Percentiles rank a stretch among this genome's conserved stretches.
Conservation (phyloP, 2,329 filamentous ascomycete species). For the Ustulina deusta region DNA sequence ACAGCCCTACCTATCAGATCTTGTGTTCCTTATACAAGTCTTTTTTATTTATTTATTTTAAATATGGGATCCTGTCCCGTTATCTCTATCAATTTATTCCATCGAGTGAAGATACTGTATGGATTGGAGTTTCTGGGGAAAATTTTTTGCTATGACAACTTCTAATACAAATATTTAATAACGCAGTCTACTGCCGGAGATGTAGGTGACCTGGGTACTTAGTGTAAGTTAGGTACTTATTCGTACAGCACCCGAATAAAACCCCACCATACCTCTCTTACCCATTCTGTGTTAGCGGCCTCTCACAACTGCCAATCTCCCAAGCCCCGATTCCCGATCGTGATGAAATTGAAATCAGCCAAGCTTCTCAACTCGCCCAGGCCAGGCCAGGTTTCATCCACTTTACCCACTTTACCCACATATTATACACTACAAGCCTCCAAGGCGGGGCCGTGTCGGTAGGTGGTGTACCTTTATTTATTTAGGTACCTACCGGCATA, state of each 20-base stretch:
- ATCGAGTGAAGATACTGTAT: too few relatives aligned
- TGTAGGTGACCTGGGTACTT: too few relatives aligned
- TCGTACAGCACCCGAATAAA: not conserved
- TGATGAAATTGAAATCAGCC: slow-evolving; percentile 32
- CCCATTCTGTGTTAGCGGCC: slow-evolving; percentile 15
- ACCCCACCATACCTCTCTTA: not conserved
- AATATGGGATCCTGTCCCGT: not conserved
- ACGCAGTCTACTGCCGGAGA: not conserved
- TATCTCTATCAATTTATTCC: too few relatives aligned
- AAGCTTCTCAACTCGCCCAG: slow-evolving; percentile 12
- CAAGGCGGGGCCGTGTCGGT: slow-evolving; percentile 14
- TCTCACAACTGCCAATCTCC: not conserved
- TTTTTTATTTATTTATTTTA: not conserved
- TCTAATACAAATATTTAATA: not conserved
- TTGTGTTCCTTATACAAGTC: not conserved
- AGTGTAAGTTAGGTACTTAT: not conserved
- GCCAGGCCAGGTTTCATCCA: slow-evolving; percentile 6
- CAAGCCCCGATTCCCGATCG: slow-evolving; percentile 27
- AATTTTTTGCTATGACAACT: too few relatives aligned
- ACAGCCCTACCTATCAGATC: not conserved
- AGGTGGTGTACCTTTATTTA: too few relatives aligned
- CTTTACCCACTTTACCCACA: slow-evolving; percentile 7
- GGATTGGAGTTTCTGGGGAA: too few relatives aligned
- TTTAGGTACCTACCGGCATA: too few relatives aligned
- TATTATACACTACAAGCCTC: slow-evolving; percentile 14